Conservation (phyloP, 805 yeast species). For the Myxozyma melibiosi region DNA sequence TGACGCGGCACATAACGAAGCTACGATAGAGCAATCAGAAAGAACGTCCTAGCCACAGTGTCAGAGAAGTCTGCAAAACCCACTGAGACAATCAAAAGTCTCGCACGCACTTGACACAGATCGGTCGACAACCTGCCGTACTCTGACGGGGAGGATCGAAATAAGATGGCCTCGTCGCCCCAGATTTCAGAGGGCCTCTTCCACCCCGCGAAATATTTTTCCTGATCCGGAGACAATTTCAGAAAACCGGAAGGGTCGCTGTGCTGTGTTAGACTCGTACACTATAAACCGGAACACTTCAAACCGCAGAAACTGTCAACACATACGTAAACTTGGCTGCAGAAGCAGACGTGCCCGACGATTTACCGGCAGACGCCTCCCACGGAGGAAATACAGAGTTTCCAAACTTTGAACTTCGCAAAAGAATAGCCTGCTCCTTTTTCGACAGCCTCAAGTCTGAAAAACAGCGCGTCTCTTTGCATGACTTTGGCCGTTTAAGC, state of each 20-base stretch:
- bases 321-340: conserved; percentile 7
- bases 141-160: neutral
- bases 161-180: conserved; percentile 13
- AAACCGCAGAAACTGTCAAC: neutral
- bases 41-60: conserved; percentile 35
- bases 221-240: conserved; percentile 27
- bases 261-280: neutral
- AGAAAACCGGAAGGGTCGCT: conserved; percentile 35
- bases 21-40: conserved; percentile 77
- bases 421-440: conserved; percentile 15
- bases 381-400: conserved; percentile 29
- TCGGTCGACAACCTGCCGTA: conserved; percentile 5
- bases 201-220: conserved; percentile 30
- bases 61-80: neutral
- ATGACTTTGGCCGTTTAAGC: neutral
- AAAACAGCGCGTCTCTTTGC: conserved; percentile 1
- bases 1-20: conserved; percentile 59
- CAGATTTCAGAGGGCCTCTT: conserved; percentile 26
- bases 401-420: conserved; percentile 26
- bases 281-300: too few species aligned
- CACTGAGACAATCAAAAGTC: neutral
- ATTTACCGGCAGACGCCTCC: conserved; percentile 19
- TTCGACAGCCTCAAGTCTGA: conserved; percentile 6
- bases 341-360: too few species aligned
- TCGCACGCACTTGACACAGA: conserved; percentile 23